Evolutionary conservation across 129 eudicot genomes (phyloP).

Genomic region (Flaveria trinervia): DNA sequence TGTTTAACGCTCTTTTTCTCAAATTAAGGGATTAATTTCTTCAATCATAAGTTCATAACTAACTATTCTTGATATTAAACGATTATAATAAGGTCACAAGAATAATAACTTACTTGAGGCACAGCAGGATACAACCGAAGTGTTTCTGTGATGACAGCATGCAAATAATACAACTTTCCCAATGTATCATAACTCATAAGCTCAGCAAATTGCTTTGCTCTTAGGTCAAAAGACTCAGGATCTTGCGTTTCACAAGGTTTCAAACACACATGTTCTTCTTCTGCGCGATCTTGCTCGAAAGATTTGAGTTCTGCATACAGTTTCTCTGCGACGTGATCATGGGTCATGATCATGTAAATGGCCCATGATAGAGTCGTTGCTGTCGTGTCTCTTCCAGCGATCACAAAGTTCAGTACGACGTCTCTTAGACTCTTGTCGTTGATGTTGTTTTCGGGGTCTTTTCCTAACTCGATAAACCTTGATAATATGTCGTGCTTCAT

Average conservation of each 20-base stretch:
- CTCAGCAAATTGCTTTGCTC: slow-evolving; percentile 68
- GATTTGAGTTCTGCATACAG: slow-evolving; percentile 62
- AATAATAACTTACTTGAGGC: slow-evolving; percentile 68
- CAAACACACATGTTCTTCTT: slow-evolving; percentile 54
- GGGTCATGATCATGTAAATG: slow-evolving; percentile 74
- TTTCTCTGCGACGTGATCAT: slow-evolving; percentile 72
- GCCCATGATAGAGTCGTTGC: slow-evolving; percentile 99
- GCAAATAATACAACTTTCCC: slow-evolving; percentile 76
- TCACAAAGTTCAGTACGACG: slow-evolving; percentile 83
- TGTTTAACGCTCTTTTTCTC: too few species aligned
- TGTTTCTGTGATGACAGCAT: slow-evolving; percentile 94
- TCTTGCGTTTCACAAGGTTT: slow-evolving; percentile 46
- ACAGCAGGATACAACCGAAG: slow-evolving; percentile 92
- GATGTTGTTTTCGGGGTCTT: slow-evolving; percentile 74
- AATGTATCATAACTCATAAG: slow-evolving; percentile 76
- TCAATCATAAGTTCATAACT: too few species aligned
- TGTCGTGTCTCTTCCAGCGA: slow-evolving; percentile 97
- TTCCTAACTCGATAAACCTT: slow-evolving; percentile 84
- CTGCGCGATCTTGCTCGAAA: slow-evolving; percentile 58
- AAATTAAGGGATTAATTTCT: too few species aligned
- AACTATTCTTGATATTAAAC: neutral
- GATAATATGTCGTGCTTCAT: slow-evolving; percentile 80
- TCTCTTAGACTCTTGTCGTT: slow-evolving; percentile 94
- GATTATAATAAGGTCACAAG: neutral
- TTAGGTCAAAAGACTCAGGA: slow-evolving; percentile 53